Conservation (phyloP, 805 yeast genomes). For the Starmera quercuum region DNA sequence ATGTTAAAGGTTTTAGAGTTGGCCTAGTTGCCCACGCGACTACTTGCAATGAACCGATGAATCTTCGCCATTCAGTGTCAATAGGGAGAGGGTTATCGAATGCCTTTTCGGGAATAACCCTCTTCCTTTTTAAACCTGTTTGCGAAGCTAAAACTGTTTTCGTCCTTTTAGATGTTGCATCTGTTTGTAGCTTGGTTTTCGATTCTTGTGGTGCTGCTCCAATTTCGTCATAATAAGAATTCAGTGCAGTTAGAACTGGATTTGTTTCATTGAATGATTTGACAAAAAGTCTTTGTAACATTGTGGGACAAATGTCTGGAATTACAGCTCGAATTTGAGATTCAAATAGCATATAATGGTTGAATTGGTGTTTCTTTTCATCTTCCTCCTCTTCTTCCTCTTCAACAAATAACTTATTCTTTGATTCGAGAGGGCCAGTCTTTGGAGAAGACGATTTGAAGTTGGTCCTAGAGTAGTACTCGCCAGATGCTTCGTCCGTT, state of each 20-base stretch:
- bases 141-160: background rate
- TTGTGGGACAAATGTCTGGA: conserved; percentile 20
- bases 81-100: conserved; percentile 10
- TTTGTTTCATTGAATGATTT: conserved; percentile 20
- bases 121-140: conserved; percentile 1
- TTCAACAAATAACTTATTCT: conserved; percentile 10
- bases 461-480: no score
- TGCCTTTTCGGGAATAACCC: background rate
- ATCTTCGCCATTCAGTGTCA: conserved; percentile 30
- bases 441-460: no score
- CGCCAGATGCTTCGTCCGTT: no score
- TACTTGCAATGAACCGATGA: conserved; percentile 52
- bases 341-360: conserved; percentile 19
- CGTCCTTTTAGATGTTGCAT: background rate
- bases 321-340: conserved; percentile 27
- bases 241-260: conserved; percentile 30
- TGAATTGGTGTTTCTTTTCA: conserved; percentile 5
- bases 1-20: conserved; percentile 36
- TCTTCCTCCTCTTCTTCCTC: conserved; percentile 10
- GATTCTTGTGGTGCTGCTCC: background rate
- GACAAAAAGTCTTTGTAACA: conserved; percentile 17
- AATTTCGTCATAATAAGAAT: conserved; percentile 28
- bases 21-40: conserved; percentile 73
- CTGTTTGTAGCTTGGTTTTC: background rate
- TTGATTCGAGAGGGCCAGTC: no score